phyloP scores from a whole-genome alignment of 1,284 basidiomycete genomes.

The Marasmius sp. region DNA sequence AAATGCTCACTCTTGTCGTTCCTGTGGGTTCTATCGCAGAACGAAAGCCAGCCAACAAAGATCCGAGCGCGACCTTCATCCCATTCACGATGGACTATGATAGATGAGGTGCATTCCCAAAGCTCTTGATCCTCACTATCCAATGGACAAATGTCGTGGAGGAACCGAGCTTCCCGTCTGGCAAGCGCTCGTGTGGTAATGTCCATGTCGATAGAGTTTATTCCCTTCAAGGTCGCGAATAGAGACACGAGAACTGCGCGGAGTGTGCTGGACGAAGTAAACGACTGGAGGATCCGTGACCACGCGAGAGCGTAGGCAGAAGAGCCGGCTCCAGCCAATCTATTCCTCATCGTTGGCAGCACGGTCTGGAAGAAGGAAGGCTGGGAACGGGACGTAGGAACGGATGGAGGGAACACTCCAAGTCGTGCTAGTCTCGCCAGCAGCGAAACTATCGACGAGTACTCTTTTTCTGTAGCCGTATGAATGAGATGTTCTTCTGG shows the following conservation, averaged over 20 bases:
- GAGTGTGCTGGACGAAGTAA: slow-evolving; percentile 53
- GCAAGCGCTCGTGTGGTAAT: slow-evolving; percentile 41
- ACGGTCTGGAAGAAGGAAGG: slow-evolving; percentile 62
- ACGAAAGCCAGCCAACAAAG: slow-evolving; percentile 65
- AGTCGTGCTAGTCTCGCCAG: slow-evolving; percentile 65
- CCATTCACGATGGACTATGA: slow-evolving; percentile 60
- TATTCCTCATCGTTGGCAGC: slow-evolving; percentile 47
- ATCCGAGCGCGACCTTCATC: slow-evolving; percentile 55
- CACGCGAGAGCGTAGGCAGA: slow-evolving; percentile 49
- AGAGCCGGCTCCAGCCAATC: slow-evolving; percentile 28
- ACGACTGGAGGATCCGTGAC: slow-evolving; percentile 42
- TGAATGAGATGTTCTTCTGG: slow-evolving; percentile 26
- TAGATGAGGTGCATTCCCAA: slow-evolving; percentile 50
- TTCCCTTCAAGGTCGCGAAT: slow-evolving; percentile 42
- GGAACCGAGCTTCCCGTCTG: slow-evolving; percentile 50
- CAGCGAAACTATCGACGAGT: slow-evolving; percentile 46
- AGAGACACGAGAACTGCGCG: slow-evolving; percentile 62
- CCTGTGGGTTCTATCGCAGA: slow-evolving; percentile 16
- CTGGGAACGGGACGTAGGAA: slow-evolving; percentile 50
- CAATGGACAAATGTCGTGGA: slow-evolving; percentile 52
- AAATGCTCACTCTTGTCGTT: not conserved
- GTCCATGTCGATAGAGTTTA: slow-evolving; percentile 29
- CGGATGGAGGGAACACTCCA: slow-evolving; percentile 57
- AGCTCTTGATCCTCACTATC: slow-evolving; percentile 44
- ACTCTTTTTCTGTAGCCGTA: not conserved